Evolutionary conservation across 768 basidiomycete species (phyloP), one percentile per base, ranked within the genome.

Genomic region (Leccinum variicolor): DNA sequence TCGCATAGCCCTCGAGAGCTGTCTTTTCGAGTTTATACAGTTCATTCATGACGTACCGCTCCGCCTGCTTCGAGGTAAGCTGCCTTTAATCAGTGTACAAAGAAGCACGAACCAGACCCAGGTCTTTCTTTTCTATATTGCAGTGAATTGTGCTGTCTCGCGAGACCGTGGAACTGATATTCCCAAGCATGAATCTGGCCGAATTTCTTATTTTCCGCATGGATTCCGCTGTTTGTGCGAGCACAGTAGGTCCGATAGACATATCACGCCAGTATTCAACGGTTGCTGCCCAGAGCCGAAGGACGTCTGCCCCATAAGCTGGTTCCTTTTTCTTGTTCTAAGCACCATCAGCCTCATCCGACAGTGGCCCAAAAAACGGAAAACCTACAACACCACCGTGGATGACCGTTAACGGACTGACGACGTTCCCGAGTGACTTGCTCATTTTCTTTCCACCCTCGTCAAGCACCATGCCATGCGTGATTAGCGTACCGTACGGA

Each of bases 391-490:
- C 73, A 19, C 87, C 88, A 21, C 94, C 96, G 56, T 85, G 69
- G 26, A 97, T 83, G 56, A 98, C 78, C 0, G 83, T 83, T 77
- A 90, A 75, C 0, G 96, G 96, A 64, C 87, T 92, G 50, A 95
- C 72, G 25, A 97, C 86, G 66, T 99, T 99, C 0, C 96, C 96
- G 9, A 91, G 71, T 1, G 91, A 94, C 77, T 99, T 99, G 83
- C 95, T 98, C 96, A 99, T 99, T 75, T 93, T 84, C 76, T 87
- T 86, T 3, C 94, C 94, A 13, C 81, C 74, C 68, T 92, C 85
- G 64, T 98, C 97, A 6, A 98, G 81, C 4, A 97, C 92, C 86
- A 99, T 96, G 0, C 96, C 97, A 69, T 99, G 96, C 1, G 96
- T 98, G 62, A 99, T 87, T 57, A 99, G 73, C 5, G 85, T 78